Base-by-base conservation (phyloP, 257 asterid genomes). In the Catharanthus roseus region DNA sequence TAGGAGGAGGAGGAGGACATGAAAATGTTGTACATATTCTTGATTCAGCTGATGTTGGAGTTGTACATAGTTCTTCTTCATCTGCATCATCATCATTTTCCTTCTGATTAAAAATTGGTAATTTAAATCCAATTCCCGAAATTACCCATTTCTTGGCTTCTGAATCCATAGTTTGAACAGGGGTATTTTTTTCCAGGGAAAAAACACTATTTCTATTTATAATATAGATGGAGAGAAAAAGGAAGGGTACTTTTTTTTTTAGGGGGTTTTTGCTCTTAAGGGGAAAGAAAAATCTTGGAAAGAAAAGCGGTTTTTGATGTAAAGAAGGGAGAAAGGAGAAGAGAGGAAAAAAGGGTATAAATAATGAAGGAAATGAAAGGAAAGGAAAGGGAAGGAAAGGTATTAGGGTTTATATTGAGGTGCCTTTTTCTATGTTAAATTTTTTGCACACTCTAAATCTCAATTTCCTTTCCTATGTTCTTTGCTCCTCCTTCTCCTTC, bases 81-180 rank as follows among this genome's bases (percentile, higher is more conserved):
- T 51, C 5, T 67, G 74, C 63, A 56, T 38, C 5, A 38, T 8
- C 42, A 38, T 8, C 41, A 24, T 10, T 44, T 49, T n/a, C n/a
- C n/a, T n/a, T n/a, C n/a, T n/a, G n/a, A n/a, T n/a, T n/a, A n/a
- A n/a, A 57, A 55, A 18, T 45, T 71, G 21, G 79, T 78, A 13
- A 65, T 45, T 88, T 47, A 13, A 86, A 69, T 33, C 85, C 70
- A 24, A 88, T 75, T 45, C 90, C 92, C 10, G 87, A 84, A 61
- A 85, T 77, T 0, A 79, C 80, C 92, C 92, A 88, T 62, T 83
- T 80, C 71, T 81, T 89, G 62, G 68, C 71, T 7, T 86, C 89
- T 0, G 85, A 76, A 54, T 84, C 88, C 80, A 76, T 74, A 75
- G 19, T n/a, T n/a, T n/a, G n/a, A n/a, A n/a, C n/a, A n/a, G n/a